Evolutionary conservation across 495 filamentous ascomycete species (phyloP).

Genomic region (Penicillium herquei): DNA sequence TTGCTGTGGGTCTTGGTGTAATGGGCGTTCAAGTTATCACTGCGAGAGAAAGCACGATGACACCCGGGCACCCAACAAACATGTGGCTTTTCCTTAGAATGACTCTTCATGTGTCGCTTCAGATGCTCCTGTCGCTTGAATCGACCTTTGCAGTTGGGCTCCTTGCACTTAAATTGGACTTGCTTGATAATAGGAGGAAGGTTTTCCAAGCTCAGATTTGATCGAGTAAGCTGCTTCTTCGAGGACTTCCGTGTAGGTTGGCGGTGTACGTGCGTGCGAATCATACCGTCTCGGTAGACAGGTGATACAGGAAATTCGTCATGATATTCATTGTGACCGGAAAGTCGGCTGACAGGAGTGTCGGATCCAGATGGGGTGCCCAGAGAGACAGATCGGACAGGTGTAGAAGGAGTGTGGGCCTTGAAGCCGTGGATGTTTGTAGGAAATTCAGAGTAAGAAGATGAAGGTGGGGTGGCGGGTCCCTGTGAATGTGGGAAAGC

Average conservation of each 20-base stretch:
- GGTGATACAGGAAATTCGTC: constrained; percentile 43
- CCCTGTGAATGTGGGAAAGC: constrained; percentile 20
- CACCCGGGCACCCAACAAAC: constrained; percentile 49
- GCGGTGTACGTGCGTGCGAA: constrained; percentile 34
- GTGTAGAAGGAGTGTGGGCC: constrained; percentile 42
- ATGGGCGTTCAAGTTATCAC: constrained; percentile 50
- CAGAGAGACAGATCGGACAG: constrained; percentile 40
- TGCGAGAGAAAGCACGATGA: constrained; percentile 44
- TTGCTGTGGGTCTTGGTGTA: constrained; percentile 52
- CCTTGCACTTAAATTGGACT: constrained; percentile 50
- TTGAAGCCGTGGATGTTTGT: constrained; percentile 37
- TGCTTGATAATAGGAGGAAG: constrained; percentile 42
- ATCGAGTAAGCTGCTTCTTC: constrained; percentile 39
- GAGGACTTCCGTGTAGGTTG: constrained; percentile 35
- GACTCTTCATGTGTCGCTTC: constrained; percentile 61
- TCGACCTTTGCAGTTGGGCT: constrained; percentile 45
- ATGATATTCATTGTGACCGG: constrained; percentile 35
- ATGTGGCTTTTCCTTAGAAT: constrained; percentile 55
- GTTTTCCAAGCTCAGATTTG: constrained; percentile 41
- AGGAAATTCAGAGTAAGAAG: constrained; percentile 43
- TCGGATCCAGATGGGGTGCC: constrained; percentile 39
- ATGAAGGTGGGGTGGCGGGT: constrained; percentile 43
- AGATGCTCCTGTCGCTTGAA: constrained; percentile 65
- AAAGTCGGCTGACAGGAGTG: constrained; percentile 41
- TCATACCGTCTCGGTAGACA: constrained; percentile 33